Evolutionary conservation across 116 monocot species (phyloP), one percentile per base, ranked within the genome.

Genomic region (Zostera marina): DNA sequence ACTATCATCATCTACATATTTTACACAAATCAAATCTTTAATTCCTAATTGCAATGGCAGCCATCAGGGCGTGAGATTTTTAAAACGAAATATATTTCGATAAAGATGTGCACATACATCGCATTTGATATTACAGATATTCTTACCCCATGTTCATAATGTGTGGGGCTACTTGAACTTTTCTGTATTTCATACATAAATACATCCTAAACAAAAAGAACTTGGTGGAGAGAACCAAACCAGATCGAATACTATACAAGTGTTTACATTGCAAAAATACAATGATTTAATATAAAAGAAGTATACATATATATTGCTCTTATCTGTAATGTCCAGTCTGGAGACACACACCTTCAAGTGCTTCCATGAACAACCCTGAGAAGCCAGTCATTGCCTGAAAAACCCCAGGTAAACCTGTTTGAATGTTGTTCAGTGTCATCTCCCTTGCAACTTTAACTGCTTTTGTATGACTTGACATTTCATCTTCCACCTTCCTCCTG

Each of bases 381-480:
- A 98, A 89, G 4, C 74, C 75, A 0, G 90, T 72, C 76, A 98
- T 81, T 1, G 98, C 82, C 68, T 98, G 98, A 58, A 98, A 98
- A 14, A 98, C 79, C 11, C 90, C 89, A 1, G 98, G 89, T 45
- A 98, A 56, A 0, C 81, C 86, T 1, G 80, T 83, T 64, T 98
- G 85, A 25, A 98, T 79, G 62, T 81, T 86, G 66, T 83, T 98
- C 11, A 98, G 73, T 0, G 98, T 86, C 77, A 90, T 74, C 1
- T 82, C 78, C 16, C 82, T 57, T 3, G 90, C 89, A 12, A 75
- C 83, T 72, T 83, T 78, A 0, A 81, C 73, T 2, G 98, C 98
- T 61, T 83, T 86, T 0, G 69, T 57, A 20, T 86, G 83, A 63
- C 81, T 77, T 12, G 9, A 57, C 72, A 78, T 81, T 76, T 90